Percentiles rank a stretch among this genome's conserved stretches.
Evolutionary conservation across 1,284 basidiomycete genomes (phyloP).

Genomic region (Tetrapyrgos nigripes): DNA sequence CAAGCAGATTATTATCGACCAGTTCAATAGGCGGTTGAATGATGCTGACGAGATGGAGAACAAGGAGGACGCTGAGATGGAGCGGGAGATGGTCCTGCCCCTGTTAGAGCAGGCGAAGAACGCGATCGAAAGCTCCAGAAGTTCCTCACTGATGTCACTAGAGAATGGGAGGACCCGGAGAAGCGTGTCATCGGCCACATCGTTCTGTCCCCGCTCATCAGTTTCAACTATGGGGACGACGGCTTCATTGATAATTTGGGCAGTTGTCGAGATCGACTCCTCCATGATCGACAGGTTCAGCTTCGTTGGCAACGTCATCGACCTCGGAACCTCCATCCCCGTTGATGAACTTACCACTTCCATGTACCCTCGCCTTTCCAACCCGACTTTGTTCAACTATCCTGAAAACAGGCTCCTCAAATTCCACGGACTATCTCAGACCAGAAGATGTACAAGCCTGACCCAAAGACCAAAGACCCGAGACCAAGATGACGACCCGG

Average conservation of each 20-base stretch:
- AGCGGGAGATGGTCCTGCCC: slow-evolving; percentile 1
- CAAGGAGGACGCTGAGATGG: not conserved
- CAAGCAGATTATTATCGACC: slow-evolving; percentile 15
- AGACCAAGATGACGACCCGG: slow-evolving; percentile 30
- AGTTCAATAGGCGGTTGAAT: slow-evolving; percentile 18
- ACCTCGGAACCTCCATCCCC: slow-evolving; percentile 24
- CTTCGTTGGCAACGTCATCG: slow-evolving; percentile 31
- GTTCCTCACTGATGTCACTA: slow-evolving; percentile 30
- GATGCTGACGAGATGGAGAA: slow-evolving; percentile 13
- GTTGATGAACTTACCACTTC: slow-evolving; percentile 15
- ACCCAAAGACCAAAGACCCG: slow-evolving; percentile 17
- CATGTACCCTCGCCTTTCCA: slow-evolving; percentile 26
- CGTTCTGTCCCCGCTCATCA: slow-evolving; percentile 35
- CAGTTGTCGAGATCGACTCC: slow-evolving; percentile 34
- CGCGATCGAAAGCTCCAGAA: slow-evolving; percentile 24
- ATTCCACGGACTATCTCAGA: slow-evolving; percentile 31
- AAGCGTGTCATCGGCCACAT: slow-evolving; percentile 40
- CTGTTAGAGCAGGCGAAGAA: slow-evolving; percentile 21
- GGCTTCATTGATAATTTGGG: slow-evolving; percentile 37
- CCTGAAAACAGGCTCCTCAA: slow-evolving; percentile 35
- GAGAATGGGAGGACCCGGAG: slow-evolving; percentile 25
- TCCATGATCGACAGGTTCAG: slow-evolving; percentile 26
- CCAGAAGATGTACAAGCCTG: slow-evolving; percentile 32
- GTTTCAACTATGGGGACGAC: slow-evolving; percentile 21
- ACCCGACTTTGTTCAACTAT: slow-evolving; percentile 27